Evolutionary conservation across 1,139 yeast genomes (phyloP), one percentile per base, ranked within the genome.

Genomic region (Taphrina sp.): DNA sequence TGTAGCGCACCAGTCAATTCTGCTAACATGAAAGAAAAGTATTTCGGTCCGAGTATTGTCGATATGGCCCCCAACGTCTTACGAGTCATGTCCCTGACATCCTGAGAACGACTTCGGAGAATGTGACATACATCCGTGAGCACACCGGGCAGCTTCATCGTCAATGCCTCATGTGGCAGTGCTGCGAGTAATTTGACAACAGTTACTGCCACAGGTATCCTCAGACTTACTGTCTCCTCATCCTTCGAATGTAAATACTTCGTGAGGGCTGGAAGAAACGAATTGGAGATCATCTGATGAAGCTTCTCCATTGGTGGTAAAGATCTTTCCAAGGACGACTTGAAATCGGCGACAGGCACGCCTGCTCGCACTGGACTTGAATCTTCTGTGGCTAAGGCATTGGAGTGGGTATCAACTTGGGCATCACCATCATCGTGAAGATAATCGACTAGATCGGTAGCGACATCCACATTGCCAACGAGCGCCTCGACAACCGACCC

Each of bases 111-210:
- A 26, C 95, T 82, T 63, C 96, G 79, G 69, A 92, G 74, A 42
- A 88, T 85, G 68, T 92, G 97, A 68, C 96, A 89, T 19, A 89
- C 76, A 60, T 83, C 81, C 0, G 96, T 87, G 63, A 92, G 74
- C 22, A 85, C 77, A 35, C 95, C 94, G 0, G 97, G 95, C 26
- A 92, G 76, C 54, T 82, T 80, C 5, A 75, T 67, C 24, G 76
- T 77, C 41, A 85, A 72, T 42, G 75, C 72, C 0, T 80, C 81
- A 12, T 76, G 75, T 0, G 85, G 74, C 43, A 92, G 74, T 59
- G 88, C 81, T 64, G 81, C 74, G 19, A 85, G 70, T 58, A 87
- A 77, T 58, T 81, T 79, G n/a, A 86, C 82, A 56, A 89, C 73
- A 0, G 95, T 94, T 65, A 88, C 90, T 1, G 95, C 82, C 49